Base-by-base conservation (phyloP, 2,329 filamentous ascomycete genomes). In the Fusarium paranaense region DNA sequence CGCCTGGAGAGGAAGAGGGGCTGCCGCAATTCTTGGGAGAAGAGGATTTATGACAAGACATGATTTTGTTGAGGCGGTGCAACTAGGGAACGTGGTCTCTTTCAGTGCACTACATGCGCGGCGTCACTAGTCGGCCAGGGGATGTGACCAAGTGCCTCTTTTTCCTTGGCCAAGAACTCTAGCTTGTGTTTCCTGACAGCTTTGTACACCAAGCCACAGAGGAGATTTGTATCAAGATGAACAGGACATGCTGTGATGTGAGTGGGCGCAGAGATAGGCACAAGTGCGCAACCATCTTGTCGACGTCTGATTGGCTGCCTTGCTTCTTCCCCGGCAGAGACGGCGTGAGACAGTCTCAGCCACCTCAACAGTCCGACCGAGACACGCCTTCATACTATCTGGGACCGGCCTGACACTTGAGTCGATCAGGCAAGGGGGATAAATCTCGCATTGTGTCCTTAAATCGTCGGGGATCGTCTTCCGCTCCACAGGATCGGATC, bases 331-430 rank as follows among this genome's bases (percentile, higher is more conserved):
- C 40, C n/a, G 22, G 38, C 10, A 16, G 18, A 25, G 40, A 20
- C 22, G 58, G 40, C 30, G 27, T 61, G 20, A 47, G 27, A 61
- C 58, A 61, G 40, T 45, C 40, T 33, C 58, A 61, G 38, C 58
- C 58, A 61, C 58, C 58, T 61, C 58, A 61, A 61, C 58, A 61
- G 38, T 47, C 42, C 27, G n/a, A 30, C 58, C 38, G 37, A 61
- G 35, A 30, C 35, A 30, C 33, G 14, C 16, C 27, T 14, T 9
- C 27, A 20, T 2, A 8, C 25, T 7, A n/a, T 27, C 7, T 30
- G 5, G 45, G 25, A 6, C 25, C 9, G 22, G 45, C 47, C 47
- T 20, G 47, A 54, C 27, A 54, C 10, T 14, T 32, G 47, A n/a
- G 47, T 32, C 27, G 18, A 20, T n/a, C 50, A n/a, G 47, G 47